Conservation (phyloP, 495 filamentous ascomycete genomes). For the Penicillium manginii region DNA sequence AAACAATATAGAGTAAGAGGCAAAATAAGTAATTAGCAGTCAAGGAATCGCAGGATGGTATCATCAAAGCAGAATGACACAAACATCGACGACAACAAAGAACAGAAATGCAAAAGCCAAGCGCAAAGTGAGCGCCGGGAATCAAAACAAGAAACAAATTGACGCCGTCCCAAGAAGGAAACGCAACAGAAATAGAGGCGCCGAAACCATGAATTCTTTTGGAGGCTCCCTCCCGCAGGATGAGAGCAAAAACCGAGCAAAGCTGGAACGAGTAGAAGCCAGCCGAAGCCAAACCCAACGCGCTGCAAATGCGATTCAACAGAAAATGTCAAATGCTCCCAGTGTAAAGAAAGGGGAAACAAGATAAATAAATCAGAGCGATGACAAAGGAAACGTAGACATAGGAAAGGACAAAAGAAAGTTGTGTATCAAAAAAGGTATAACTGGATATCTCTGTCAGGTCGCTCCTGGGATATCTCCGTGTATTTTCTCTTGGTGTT, state of each 20-base stretch:
- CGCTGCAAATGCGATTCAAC: conserved; percentile 37
- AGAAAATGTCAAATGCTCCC: conserved; percentile 27
- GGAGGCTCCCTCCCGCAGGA: conserved; percentile 17
- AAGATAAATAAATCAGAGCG: background rate
- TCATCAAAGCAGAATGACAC: conserved; percentile 45
- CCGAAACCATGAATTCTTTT: conserved; percentile 35
- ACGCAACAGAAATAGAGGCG: conserved; percentile 27
- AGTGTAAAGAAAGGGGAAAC: conserved; percentile 14
- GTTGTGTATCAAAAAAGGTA: conserved; percentile 2
- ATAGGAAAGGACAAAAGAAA: conserved; percentile 5
- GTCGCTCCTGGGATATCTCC: conserved; percentile 1
- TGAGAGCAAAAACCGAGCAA: conserved; percentile 17
- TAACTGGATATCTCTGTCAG: conserved; percentile 10
- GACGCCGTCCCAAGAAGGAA: conserved; percentile 37
- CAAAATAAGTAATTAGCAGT: conserved; percentile 3
- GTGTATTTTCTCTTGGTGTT: conserved; percentile 5
- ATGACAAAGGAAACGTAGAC: conserved; percentile 1
- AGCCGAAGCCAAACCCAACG: conserved; percentile 33
- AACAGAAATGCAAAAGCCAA: conserved; percentile 22
- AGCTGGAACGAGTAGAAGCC: conserved; percentile 28
- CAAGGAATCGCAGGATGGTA: conserved; percentile 47
- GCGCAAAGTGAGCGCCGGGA: conserved; percentile 16
- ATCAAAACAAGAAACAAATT: conserved; percentile 13
- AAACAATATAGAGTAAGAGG: background rate
- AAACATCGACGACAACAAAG: conserved; percentile 27